These are phyloP conservation scores for Heterobasidion parviporum DNA, from an alignment of 1,284 basidiomycete genomes.

Conservation along the genomic window DNA sequence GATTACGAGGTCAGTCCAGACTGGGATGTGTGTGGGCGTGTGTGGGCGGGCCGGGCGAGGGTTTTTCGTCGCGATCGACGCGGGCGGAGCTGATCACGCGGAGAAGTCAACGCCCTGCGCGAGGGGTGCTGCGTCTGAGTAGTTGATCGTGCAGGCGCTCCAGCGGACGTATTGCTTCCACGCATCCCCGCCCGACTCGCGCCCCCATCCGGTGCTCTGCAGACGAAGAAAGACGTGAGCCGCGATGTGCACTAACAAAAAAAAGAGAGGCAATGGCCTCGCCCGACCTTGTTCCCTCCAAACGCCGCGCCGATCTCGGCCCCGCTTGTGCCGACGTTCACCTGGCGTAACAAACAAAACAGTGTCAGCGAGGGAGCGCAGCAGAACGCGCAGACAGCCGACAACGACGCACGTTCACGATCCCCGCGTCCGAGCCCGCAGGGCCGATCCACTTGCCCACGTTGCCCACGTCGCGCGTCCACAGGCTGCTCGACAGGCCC, in stretches of 20 bases:
- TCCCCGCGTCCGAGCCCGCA: conserved; percentile 78
- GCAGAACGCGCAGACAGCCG: not conserved
- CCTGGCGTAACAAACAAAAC: conserved; percentile 30
- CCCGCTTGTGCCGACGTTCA: conserved; percentile 90
- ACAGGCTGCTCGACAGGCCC: conserved; percentile 85
- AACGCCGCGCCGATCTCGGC: conserved; percentile 92
- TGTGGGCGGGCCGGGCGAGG: not conserved
- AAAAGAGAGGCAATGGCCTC: not conserved
- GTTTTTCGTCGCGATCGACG: not conserved
- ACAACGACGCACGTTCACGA: conserved; percentile 60
- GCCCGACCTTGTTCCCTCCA: conserved; percentile 83
- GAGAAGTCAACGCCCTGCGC: conserved; percentile 87
- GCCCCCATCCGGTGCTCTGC: conserved; percentile 86
- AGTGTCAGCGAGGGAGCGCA: conserved; percentile 3
- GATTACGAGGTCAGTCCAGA: no score
- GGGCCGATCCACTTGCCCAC: conserved; percentile 91
- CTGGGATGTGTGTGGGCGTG: not conserved
- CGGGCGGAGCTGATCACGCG: not conserved
- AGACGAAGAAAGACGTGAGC: conserved; percentile 1
- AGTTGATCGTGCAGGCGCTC: conserved; percentile 91
- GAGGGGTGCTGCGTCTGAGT: conserved; percentile 79
- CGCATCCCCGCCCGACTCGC: conserved; percentile 92
- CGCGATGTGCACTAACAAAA: conserved; percentile 1
- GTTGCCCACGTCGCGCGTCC: conserved; percentile 78
- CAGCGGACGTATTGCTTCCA: conserved; percentile 93